These are phyloP conservation scores for Ganoderma multipileum DNA, from an alignment of 1,284 basidiomycete genomes.

Conservation along the genomic window DNA sequence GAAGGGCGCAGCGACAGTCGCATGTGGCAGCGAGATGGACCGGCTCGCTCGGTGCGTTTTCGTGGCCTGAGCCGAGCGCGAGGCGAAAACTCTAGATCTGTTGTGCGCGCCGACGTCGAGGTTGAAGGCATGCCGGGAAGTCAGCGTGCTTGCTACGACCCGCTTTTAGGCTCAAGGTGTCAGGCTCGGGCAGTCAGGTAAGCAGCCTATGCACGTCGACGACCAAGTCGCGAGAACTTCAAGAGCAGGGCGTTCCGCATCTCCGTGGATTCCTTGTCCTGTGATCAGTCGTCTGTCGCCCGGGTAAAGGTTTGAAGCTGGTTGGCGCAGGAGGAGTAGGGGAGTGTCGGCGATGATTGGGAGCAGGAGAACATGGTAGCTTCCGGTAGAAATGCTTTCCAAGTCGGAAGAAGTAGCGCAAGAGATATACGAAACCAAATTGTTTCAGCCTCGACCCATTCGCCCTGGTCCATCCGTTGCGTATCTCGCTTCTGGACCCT, in stretches of 20 bases:
- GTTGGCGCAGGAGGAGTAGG: background rate
- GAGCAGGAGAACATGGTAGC: slow-evolving; percentile 8
- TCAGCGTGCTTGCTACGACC: slow-evolving; percentile 13
- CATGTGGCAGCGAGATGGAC: slow-evolving; percentile 17
- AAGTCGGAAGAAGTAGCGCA: background rate
- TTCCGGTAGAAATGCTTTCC: background rate
- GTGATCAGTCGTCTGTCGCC: slow-evolving; percentile 19
- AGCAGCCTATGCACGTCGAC: background rate
- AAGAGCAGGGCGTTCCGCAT: slow-evolving; percentile 25
- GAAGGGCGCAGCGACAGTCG: slow-evolving; percentile 23
- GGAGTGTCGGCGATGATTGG: background rate
- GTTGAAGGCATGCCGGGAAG: slow-evolving; percentile 20
- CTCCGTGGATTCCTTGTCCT: slow-evolving; percentile 29
- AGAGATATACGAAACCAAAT: background rate
- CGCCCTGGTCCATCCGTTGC: background rate
- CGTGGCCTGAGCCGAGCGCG: slow-evolving; percentile 11
- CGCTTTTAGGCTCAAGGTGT: slow-evolving; percentile 13
- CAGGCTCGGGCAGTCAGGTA: slow-evolving; percentile 5
- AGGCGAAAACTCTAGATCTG: slow-evolving; percentile 2
- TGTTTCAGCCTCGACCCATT: background rate
- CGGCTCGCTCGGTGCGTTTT: slow-evolving; percentile 1
- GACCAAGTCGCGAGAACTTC: slow-evolving; percentile 22
- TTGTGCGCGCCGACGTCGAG: slow-evolving; percentile 1
- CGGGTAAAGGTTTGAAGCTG: slow-evolving; percentile 8
- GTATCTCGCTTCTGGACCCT: background rate